A percentile compares a stretch with the other conserved stretches of the same genome.
phyloP scores from a whole-genome alignment of 169 alveolate genomes.

The Eimeria sp. region DNA sequence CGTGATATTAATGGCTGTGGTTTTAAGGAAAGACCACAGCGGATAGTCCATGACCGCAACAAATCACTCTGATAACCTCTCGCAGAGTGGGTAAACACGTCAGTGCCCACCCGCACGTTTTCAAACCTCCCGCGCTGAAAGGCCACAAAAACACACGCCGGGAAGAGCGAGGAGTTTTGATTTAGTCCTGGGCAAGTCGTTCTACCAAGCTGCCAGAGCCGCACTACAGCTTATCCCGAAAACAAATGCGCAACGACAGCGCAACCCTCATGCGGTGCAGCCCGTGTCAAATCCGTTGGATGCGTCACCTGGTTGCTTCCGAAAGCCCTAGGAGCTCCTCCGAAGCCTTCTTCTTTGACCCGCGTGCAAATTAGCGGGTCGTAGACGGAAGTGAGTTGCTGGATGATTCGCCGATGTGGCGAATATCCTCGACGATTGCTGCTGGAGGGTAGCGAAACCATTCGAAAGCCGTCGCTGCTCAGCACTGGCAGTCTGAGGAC shows the following conservation, averaged over 20 bases:
- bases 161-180: not conserved
- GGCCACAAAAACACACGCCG: not conserved
- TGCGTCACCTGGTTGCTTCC: constrained; percentile 8
- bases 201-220: not conserved
- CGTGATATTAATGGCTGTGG: too few relatives aligned
- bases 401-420: not conserved
- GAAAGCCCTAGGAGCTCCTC: not conserved
- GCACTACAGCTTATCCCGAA: not conserved
- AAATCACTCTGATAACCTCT: too few relatives aligned
- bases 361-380: constrained; percentile 50
- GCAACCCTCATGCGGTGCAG: not conserved
- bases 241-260: not conserved
- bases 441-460: not conserved
- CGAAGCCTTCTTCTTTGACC: constrained; percentile 6
- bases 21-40: too few relatives aligned
- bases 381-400: constrained; percentile 33
- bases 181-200: not conserved
- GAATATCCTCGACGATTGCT: too few relatives aligned
- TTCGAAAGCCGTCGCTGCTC: constrained; percentile 22
- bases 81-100: too few relatives aligned
- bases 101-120: constrained; percentile 14
- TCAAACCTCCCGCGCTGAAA: constrained; percentile 41
- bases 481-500: constrained; percentile 68
- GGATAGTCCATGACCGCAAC: not conserved
- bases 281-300: not conserved